Percentiles rank a stretch among this genome's conserved stretches.
Conservation (phyloP, 2,329 filamentous ascomycete species). For the Microcyclosporella mali region DNA sequence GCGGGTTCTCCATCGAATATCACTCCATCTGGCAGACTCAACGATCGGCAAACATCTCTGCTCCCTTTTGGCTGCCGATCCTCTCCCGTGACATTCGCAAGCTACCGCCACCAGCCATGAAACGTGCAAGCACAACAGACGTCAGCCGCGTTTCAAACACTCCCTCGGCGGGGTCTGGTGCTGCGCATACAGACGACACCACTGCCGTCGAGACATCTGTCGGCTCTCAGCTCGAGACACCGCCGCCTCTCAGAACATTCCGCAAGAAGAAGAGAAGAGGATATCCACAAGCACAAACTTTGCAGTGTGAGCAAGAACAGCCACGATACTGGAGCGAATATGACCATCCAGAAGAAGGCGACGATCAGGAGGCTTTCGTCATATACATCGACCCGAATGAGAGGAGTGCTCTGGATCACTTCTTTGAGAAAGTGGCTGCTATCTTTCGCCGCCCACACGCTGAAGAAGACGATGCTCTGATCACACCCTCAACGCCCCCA, state of each 20-base stretch:
- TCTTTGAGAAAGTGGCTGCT: conserved; percentile 46
- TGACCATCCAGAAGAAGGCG: conserved; percentile 68
- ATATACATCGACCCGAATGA: conserved; percentile 70
- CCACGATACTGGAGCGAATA: conserved; percentile 77
- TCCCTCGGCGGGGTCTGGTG: conserved; percentile 29
- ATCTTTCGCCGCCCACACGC: conserved; percentile 30
- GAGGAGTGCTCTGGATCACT: conserved; percentile 58
- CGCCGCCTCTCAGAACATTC: conserved; percentile 38
- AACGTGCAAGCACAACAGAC: conserved; percentile 19
- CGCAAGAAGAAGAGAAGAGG: conserved; percentile 38
- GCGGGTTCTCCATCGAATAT: conserved; percentile 49
- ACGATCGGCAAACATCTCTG: conserved; percentile 39
- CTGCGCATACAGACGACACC: conserved; percentile 31
- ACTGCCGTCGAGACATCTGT: conserved; percentile 29
- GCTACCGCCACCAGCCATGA: conserved; percentile 37
- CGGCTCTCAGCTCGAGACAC: conserved; percentile 32
- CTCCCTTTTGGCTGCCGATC: conserved; percentile 45
- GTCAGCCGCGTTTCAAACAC: conserved; percentile 11
- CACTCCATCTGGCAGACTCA: conserved; percentile 48
- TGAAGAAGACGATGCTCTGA: conserved; percentile 22
- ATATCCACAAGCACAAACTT: conserved; percentile 21
- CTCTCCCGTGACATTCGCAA: conserved; percentile 49
- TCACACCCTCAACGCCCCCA: conserved; percentile 10
- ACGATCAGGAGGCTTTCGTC: conserved; percentile 55
- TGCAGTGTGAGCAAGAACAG: conserved; percentile 22